Base-by-base conservation (phyloP, 2,329 filamentous ascomycete species). In the Xylariales sp. region DNA sequence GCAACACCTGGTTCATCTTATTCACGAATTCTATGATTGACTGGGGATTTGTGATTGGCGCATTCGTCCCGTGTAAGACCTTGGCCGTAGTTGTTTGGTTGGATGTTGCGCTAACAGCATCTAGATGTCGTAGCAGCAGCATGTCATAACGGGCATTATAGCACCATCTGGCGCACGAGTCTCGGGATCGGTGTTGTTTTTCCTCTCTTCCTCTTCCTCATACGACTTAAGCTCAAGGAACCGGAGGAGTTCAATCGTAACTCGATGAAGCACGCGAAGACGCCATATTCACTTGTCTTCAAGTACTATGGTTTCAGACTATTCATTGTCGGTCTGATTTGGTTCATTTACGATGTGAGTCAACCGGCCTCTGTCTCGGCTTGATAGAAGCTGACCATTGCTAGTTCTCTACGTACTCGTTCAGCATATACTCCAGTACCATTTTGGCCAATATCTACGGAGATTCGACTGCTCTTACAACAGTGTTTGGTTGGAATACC, bases 21-120 rank as follows among this genome's bases (percentile, higher is more conserved):
- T 94, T 93, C 62, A 95, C 87, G 34, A 94, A 94, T 62, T 80
- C 85, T 18, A 86, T 89, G 71, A 94, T 95, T 46, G 87, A 94
- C 57, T 77, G 65, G 56, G 89, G 87, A 1, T 95, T 94, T 50
- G 85, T 94, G 2, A 71, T 91, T 42, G 82, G 87, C 7, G 82
- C 86, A 0, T 79, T 95, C 46, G 80, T 93, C 2, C 86, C 88
- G 3, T 77, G 64, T 65, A 29, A 46, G 63, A 53, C n/a, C n/a
- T n/a, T n/a, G n/a, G n/a, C n/a, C n/a, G n/a, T n/a, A n/a, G n/a
- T n/a, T n/a, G n/a, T n/a, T n/a, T n/a, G n/a, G n/a, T n/a, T n/a
- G n/a, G n/a, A n/a, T n/a, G n/a, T n/a, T n/a, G n/a, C n/a, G n/a
- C n/a, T n/a, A n/a, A n/a, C n/a, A n/a, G n/a, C n/a, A n/a, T 31